These are phyloP conservation scores for Colletotrichum spaethianum DNA, from an alignment of 2,329 filamentous ascomycete species.

Conservation along the genomic window DNA sequence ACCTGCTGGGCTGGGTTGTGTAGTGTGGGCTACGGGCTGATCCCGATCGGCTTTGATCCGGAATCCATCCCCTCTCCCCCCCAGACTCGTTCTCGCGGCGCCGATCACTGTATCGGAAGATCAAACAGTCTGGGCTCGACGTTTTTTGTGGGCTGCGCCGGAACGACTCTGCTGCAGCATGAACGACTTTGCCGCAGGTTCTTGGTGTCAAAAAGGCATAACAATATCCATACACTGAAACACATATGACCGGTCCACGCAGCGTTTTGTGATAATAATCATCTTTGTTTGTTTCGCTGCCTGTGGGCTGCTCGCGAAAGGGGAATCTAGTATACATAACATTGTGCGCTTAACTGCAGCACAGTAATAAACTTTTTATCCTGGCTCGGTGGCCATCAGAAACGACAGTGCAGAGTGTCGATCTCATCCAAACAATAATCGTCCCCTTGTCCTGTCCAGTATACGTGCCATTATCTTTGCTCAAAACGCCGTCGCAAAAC, in stretches of 20 bases:
- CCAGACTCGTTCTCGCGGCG: conserved; percentile 4
- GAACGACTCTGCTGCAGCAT: conserved; percentile 5
- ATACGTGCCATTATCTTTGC: conserved; percentile 21
- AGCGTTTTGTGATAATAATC: conserved; percentile 3
- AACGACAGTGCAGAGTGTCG: conserved; percentile 23
- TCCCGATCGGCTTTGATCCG: conserved; percentile 23
- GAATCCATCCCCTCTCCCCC: neutral
- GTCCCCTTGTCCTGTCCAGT: neutral
- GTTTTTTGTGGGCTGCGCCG: conserved; percentile 11
- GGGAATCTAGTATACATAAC: conserved; percentile 36
- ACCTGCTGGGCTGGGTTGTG: too few relatives aligned
- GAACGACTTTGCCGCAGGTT: conserved; percentile 16
- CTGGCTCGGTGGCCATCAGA: conserved; percentile 20
- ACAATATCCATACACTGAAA: conserved; percentile 2
- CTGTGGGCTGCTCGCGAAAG: conserved; percentile 11
- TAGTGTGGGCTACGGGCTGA: conserved; percentile 4
- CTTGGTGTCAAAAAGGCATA: neutral
- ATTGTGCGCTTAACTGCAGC: conserved; percentile 15
- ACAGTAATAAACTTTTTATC: conserved; percentile 15
- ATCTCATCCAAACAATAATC: neutral
- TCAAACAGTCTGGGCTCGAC: conserved; percentile 14
- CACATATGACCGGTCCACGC: neutral
- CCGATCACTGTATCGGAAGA: conserved; percentile 27
- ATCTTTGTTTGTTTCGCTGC: conserved; percentile 30
- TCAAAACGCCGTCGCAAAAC: conserved; percentile 35